Base-by-base conservation (phyloP, 2,329 filamentous ascomycete species). In the Diaporthe batatas region DNA sequence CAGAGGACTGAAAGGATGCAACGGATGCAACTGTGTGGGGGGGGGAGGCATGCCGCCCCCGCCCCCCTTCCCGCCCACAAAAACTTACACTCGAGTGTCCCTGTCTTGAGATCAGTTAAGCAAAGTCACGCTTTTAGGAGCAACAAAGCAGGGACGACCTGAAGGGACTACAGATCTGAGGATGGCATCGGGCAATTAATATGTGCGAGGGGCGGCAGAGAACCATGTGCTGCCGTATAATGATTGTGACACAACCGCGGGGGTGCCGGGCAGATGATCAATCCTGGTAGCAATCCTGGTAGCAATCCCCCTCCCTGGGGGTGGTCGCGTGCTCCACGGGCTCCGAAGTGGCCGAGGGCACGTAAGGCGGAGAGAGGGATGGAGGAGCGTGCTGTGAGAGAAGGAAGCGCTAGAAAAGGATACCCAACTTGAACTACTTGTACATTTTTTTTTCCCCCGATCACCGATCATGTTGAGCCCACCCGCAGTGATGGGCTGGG, bases 401-500 rank as follows among this genome's bases (percentile, higher is more conserved):
- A 32, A 53, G 55, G 39, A 32, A 44, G 21, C 21, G 23, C 39
- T 51, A 32, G 32, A 53, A 69, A 42, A 62, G 55, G 68, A 70
- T 70, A 70, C 55, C 55, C 68, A 70, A 62, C 62, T 62, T 62
- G 44, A 59, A 42, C 44, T 6, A 2, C 59, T 57, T 59, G 34
- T 21, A 64, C 18, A 70, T 53, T 2, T 21, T 5, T 25, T 42
- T 51, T n/a, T n/a, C n/a, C n/a, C 25, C 23, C 21, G 49, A 18
- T 25, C 12, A 25, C 49, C n/a, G 14, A 18, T 51, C 12, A 36
- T 18, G 16, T n/a, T n/a, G n/a, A n/a, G n/a, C n/a, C n/a, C n/a
- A n/a, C n/a, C n/a, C n/a, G n/a, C n/a, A n/a, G n/a, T n/a, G n/a
- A n/a, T n/a, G n/a, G 14, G 16, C 34, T 12, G 36, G 11, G 11